Evolutionary conservation across 441 rosid species (phyloP).

Genomic region (Theobroma grandiflorum): DNA sequence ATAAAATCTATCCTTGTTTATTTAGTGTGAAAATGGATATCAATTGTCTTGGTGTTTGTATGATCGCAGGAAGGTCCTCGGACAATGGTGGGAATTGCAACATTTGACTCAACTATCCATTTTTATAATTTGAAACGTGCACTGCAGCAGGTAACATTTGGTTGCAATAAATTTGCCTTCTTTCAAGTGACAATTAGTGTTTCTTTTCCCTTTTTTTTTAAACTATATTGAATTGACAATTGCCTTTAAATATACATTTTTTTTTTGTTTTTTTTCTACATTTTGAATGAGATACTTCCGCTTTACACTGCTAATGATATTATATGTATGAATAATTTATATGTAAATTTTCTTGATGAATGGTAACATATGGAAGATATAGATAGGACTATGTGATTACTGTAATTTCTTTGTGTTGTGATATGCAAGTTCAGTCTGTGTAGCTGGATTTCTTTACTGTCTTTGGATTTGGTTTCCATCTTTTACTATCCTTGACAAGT

Average conservation of each 20-base stretch:
- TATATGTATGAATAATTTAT: not conserved
- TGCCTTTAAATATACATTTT: not conserved
- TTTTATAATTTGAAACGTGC: constrained; percentile 82
- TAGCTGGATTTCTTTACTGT: not conserved
- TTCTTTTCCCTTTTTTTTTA: not conserved
- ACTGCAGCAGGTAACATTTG: constrained; percentile 57
- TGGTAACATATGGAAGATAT: not conserved
- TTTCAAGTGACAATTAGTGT: not conserved
- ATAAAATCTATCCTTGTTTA: constrained; percentile 10
- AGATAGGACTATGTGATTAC: not conserved
- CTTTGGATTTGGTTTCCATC: constrained; percentile 1
- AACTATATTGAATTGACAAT: constrained; percentile 4
- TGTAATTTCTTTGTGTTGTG: not conserved
- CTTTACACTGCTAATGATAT: not conserved
- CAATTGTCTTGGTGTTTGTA: not conserved
- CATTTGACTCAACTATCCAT: constrained; percentile 82
- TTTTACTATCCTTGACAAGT: not conserved
- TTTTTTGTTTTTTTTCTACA: not conserved
- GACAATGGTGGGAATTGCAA: constrained; percentile 85
- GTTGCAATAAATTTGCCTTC: not conserved
- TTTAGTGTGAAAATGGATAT: not conserved
- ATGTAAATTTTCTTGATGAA: not conserved
- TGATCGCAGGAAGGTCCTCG: constrained; percentile 79
- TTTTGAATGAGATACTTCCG: not conserved
- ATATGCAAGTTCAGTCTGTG: constrained; percentile 2